Evolutionary conservation across 768 basidiomycete species (phyloP).

Genomic region (Leccinum rimulosum): DNA sequence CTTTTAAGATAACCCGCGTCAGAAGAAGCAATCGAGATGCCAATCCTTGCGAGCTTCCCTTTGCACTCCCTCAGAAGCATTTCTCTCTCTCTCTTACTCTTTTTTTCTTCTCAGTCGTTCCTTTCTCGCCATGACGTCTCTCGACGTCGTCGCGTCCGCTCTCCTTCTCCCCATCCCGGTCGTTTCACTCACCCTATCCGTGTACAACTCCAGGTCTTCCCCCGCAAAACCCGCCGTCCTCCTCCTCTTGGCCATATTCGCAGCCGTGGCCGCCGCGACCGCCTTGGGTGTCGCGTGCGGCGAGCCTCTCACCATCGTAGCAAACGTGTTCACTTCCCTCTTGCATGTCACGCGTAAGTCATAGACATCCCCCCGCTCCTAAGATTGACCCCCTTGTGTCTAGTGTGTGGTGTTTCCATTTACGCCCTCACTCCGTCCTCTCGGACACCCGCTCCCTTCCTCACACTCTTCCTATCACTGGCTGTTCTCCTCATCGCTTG

Average conservation of each 20-base stretch:
- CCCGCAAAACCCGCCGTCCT: constrained; percentile 9
- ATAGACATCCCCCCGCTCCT: background rate
- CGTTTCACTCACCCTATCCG: constrained; percentile 16
- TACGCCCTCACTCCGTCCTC: constrained; percentile 19
- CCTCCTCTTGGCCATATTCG: constrained; percentile 22
- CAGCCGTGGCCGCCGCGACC: constrained; percentile 23
- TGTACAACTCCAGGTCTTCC: constrained; percentile 12
- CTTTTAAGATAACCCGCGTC: background rate
- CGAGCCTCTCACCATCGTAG: constrained; percentile 13
- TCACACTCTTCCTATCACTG: constrained; percentile 17
- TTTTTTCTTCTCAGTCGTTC: constrained; percentile 19
- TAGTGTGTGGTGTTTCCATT: constrained; percentile 28
- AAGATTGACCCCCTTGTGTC: background rate
- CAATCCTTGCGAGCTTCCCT: background rate
- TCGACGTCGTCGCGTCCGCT: constrained; percentile 23
- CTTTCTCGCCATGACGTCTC: constrained; percentile 23
- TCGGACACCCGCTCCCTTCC: constrained; percentile 3
- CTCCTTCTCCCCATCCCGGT: constrained; percentile 26
- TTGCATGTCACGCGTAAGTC: constrained; percentile 26
- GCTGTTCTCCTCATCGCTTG: constrained; percentile 24
- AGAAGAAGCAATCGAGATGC: constrained; percentile 21
- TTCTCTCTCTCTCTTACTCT: constrained; percentile 1
- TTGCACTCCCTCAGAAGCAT: constrained; percentile 1
- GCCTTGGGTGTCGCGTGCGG: constrained; percentile 18
- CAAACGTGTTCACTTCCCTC: constrained; percentile 17